phyloP scores from a whole-genome alignment of 1,284 basidiomycete genomes.

The Ganoderma resinaceum region DNA sequence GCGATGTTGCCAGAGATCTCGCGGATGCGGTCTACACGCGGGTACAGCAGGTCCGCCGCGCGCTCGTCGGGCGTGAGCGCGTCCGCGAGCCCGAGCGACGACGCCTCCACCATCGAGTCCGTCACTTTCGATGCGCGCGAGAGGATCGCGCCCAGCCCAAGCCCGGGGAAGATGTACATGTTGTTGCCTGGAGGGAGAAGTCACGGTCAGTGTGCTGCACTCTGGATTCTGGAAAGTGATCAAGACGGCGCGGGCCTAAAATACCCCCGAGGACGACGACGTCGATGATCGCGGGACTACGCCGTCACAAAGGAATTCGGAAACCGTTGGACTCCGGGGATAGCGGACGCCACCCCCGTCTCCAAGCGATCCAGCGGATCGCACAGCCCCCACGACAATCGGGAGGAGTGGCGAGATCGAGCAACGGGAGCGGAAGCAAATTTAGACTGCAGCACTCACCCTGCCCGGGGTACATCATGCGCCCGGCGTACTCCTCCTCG shows the following conservation, averaged over 20 bases:
- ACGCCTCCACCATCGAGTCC: constrained; percentile 83
- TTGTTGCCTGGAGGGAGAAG: constrained; percentile 64
- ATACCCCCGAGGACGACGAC: not conserved
- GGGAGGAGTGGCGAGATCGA: not conserved
- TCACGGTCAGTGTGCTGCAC: constrained; percentile 1
- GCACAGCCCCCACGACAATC: not conserved
- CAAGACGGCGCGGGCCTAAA: not conserved
- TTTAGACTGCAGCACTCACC: constrained; percentile 40
- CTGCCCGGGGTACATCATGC: constrained; percentile 82
- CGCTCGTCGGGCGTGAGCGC: constrained; percentile 80
- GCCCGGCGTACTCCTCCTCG: constrained; percentile 63
- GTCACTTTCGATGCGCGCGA: constrained; percentile 71
- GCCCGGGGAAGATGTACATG: constrained; percentile 82
- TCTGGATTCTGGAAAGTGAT: not conserved
- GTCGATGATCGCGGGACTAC: not conserved
- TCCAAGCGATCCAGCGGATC: not conserved
- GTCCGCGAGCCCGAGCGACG: constrained; percentile 79
- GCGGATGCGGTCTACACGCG: constrained; percentile 80
- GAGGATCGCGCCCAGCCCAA: constrained; percentile 84
- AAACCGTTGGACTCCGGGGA: not conserved
- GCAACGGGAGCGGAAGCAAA: not conserved
- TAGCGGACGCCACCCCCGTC: not conserved
- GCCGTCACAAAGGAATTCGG: not conserved
- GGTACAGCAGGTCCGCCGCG: constrained; percentile 72
- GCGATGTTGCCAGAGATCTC: constrained; percentile 85